Conservation (phyloP, 106 monocot genomes). For the Dioscorea zingiberensis region DNA sequence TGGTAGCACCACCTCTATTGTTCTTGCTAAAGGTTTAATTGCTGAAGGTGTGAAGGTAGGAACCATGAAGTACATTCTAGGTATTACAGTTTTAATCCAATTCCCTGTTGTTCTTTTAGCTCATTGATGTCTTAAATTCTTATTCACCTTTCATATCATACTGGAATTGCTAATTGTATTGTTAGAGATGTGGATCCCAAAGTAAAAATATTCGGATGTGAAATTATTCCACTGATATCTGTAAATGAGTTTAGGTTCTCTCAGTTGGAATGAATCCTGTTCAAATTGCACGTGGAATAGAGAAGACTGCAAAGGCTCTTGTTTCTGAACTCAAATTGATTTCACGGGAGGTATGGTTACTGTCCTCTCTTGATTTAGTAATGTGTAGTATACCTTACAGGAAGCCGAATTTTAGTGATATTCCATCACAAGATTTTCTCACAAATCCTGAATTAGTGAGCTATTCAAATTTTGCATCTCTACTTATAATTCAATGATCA, state of each 20-base stretch:
- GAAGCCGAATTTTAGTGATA: no score
- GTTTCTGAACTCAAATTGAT: conserved; percentile 66
- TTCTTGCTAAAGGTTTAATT: conserved; percentile 89
- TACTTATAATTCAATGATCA: no score
- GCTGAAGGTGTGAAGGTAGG: conserved; percentile 93
- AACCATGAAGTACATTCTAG: conserved; percentile 22
- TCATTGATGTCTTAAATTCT: no score
- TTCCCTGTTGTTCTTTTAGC: background rate
- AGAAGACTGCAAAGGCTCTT: conserved; percentile 61
- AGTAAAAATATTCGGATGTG: background rate
- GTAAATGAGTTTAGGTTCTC: conserved; percentile 43
- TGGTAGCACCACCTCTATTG: conserved; percentile 81
- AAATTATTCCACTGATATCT: background rate
- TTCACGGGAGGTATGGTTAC: conserved; percentile 58
- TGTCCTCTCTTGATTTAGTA: background rate
- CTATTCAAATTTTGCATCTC: no score
- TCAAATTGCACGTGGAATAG: conserved; percentile 74
- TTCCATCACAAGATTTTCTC: no score
- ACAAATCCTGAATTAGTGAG: no score
- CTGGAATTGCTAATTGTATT: background rate
- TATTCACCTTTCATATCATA: no score
- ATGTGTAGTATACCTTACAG: no score
- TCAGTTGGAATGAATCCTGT: conserved; percentile 87
- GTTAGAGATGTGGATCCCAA: background rate
- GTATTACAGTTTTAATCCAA: background rate